Conservation (phyloP, 139 green algal genomes). For the Chlamydomonas schloesseri region DNA sequence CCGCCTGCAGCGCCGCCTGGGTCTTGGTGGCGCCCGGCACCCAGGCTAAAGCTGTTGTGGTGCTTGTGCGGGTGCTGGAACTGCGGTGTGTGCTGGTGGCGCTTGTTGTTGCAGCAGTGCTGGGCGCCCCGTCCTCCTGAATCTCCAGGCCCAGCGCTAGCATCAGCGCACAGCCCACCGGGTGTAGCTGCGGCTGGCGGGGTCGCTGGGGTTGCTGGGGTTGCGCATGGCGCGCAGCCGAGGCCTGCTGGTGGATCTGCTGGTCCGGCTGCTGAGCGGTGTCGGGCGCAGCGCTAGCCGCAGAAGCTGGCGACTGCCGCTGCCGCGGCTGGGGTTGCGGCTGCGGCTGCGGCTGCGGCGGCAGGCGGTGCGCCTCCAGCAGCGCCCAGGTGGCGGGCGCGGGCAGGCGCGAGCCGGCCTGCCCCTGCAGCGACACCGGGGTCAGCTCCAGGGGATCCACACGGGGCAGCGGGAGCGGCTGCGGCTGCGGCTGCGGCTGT, state of each 20-base stretch:
- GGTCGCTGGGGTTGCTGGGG: background rate
- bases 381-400: slow-evolving; percentile 36
- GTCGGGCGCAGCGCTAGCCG: background rate
- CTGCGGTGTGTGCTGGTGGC: no score
- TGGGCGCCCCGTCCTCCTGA: no score
- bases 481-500: background rate
- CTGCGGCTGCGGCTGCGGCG: background rate
- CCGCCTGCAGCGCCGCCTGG: slow-evolving; percentile 41
- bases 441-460: background rate
- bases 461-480: slow-evolving; percentile 18
- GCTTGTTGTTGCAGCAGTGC: no score
- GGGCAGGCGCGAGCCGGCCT: slow-evolving; percentile 40
- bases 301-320: no score
- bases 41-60: no score
- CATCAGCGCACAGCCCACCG: slow-evolving; percentile 53
- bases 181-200: slow-evolving; percentile 30
- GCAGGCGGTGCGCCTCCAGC: slow-evolving; percentile 41
- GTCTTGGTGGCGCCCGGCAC: slow-evolving; percentile 20
- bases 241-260: background rate
- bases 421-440: background rate
- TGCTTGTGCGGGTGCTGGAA: no score
- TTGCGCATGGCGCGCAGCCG: background rate
- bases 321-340: background rate
- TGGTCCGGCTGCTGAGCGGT: background rate
- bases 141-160: slow-evolving; percentile 53